Base-by-base conservation (phyloP, 176 grass and related monocot species). In the Carex kokanica region DNA sequence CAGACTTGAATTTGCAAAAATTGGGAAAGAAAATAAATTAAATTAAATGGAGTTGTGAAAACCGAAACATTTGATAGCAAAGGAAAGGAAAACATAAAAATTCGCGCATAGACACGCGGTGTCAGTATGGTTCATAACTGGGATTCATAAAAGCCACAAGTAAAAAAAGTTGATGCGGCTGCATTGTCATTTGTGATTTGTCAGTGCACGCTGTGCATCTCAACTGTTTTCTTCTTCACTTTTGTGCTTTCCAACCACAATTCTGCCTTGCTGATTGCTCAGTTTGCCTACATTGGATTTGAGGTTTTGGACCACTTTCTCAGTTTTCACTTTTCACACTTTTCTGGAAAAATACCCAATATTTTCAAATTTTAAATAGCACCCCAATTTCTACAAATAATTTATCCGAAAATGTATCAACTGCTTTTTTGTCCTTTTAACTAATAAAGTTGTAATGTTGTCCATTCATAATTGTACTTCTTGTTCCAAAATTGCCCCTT, bases 171-270 rank as follows among this genome's bases (percentile, higher is more conserved):
- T 55, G 73, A 77, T 55, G 73, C 49, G 49, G 73, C 45, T 52
- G 70, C 70, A 13, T 74, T 74, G 70, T 27, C 27, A 27, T 27
- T 27, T n/a, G n/a, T n/a, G n/a, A n/a, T n/a, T n/a, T 27, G 27
- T 74, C 71, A 74, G 71, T 74, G 71, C 72, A 75, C 23, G 73
- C 47, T 55, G 20, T 77, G 40, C 73, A 55, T 27, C 14, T 77
- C 73, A 56, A 55, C 49, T 55, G 24, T 55, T 77, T 55, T 77
- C 49, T 55, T 77, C 0, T 77, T 1, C 73, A 77, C 73, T 77
- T 77, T 77, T 77, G 47, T 77, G 73, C 73, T 77, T 77, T 77
- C 21, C 73, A 77, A 77, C 73, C 73, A 77, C 38, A 77, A 77
- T 52, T 29, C 47, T 25, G 15, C 51, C 24, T 9, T 9, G 47